Evolutionary conservation across 2,329 filamentous ascomycete genomes (phyloP).

Genomic region (Cadophora sp.): DNA sequence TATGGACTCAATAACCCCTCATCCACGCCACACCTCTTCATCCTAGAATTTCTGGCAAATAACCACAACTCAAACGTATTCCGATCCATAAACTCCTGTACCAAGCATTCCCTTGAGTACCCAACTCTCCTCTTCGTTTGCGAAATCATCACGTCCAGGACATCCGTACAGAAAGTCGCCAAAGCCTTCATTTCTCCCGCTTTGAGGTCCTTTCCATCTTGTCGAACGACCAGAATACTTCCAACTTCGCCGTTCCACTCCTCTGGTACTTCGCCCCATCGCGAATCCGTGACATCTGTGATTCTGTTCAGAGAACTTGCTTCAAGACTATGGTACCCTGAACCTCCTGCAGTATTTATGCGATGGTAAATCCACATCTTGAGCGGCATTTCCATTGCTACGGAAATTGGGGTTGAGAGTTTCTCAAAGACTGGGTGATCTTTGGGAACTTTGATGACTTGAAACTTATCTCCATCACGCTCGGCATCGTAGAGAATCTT

Average conservation of each 20-base stretch:
- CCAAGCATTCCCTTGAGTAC: not conserved
- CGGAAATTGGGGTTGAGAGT: not conserved
- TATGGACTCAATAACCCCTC: not conserved
- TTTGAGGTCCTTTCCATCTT: not conserved
- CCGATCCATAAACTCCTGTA: not conserved
- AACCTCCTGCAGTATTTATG: not conserved
- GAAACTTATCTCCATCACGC: not conserved
- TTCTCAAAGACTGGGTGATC: not conserved
- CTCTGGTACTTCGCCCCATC: not conserved
- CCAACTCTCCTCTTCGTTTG: not conserved
- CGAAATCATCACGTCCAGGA: not conserved
- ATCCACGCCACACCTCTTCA: not conserved
- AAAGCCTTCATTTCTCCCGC: not conserved
- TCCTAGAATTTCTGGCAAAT: not conserved
- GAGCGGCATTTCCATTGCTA: not conserved
- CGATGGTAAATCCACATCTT: not conserved
- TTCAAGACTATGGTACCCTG: not conserved
- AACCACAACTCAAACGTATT: not conserved
- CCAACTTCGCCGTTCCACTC: not conserved
- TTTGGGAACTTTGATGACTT: not conserved
- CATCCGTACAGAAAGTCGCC: not conserved
- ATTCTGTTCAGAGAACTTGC: not conserved
- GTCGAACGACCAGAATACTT: not conserved
- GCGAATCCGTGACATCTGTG: not conserved
- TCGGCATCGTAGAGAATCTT: not conserved